Evolutionary conservation across 352 stramenopile genomes (phyloP), one percentile per base, ranked within the genome.

Genomic region (Pythium rishiriense): DNA sequence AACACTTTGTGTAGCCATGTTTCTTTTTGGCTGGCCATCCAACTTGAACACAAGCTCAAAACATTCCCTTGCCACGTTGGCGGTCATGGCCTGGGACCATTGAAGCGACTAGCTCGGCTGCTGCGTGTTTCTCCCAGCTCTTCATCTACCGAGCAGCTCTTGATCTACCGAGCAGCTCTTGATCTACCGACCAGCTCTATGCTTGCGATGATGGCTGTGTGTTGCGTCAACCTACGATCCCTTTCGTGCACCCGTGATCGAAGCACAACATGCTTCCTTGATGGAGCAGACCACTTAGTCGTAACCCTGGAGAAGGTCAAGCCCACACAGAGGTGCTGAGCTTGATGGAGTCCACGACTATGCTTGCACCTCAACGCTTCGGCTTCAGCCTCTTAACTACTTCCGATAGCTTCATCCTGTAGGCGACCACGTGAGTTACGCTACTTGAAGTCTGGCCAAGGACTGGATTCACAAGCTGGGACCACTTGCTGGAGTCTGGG

Each of bases 401-500:
- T 26, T 25, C 19, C 31, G 15, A 22, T 41, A 14, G 8, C 22
- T n/a, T 52, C 26, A 41, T 39, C 31, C 26, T 24, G 25, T 1
- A 17, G 17, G 24, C 14, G 12, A 9, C 8, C 26, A 25, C 6
- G 37, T 45, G 31, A 9, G 24, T n/a, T 25, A 50, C 52, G 54
- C 54, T 45, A 43, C 41, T 61, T 61, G 26, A 19, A 47, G 28
- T 19, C 37, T 39, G 37, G 39, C 14, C 37, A 21, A 43, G 37
- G 14, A 1, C 37, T 19, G 33, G 33, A 41, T 28, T 3, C 48
- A 41, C 33, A 29, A 26, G 26, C 53, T 51, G 54, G 54, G 43
- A 62, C 28, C 46, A 35, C 37, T 52, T 61, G 9, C 31, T 4
- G 12, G 35, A 15, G 29, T 31, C 29, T 53, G 26, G 42, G 28